Base-by-base conservation (phyloP, 208 protist species). In the Phytomonas francai region DNA sequence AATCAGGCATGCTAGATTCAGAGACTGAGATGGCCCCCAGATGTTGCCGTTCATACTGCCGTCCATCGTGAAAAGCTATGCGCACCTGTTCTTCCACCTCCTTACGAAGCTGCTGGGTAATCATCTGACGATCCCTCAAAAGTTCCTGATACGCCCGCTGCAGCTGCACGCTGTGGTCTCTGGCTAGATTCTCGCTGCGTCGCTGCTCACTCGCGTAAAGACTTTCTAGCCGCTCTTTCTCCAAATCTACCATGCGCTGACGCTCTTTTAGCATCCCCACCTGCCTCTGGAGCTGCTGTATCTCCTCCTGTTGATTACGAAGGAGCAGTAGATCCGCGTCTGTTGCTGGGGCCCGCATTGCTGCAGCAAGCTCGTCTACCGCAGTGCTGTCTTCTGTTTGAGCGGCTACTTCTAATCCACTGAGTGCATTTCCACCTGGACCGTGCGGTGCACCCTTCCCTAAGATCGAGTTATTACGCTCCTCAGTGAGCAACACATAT, bases 21-120 rank as follows among this genome's bases (percentile, higher is more conserved):
- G 39, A 3, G 16, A 49, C 39, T 49, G 39, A 19, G 39, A 19
- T 1, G 39, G 4, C 28, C 64, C 62, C 51, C 57, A 67, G 70
- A n/a, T 11, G 51, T 63, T 76, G 60, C 45, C 72, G 62, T 62
- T 92, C 81, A 65, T 88, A 82, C 19, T 77, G 73, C 22, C 81
- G 74, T 16, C 89, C 89, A 65, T 89, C 87, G 54, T 81, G 72
- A 34, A 89, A 95, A 2, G 89, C 85, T 57, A 82, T 72, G 4
- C 79, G 78, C 63, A 92, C 84, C 68, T 87, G 76, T 67, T 85
- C 76, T 68, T 86, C 86, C 58, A 95, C 81, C 59, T 93, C 89
- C n/a, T 56, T 59, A 58, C 76, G 66, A 29, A 95, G 78, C n/a
- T 76, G 72, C 59, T 80, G 75, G 70, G 86, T 78, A 28, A 93